Conservation (phyloP, 1,139 yeast genomes). For the Candida labiduridarum region DNA sequence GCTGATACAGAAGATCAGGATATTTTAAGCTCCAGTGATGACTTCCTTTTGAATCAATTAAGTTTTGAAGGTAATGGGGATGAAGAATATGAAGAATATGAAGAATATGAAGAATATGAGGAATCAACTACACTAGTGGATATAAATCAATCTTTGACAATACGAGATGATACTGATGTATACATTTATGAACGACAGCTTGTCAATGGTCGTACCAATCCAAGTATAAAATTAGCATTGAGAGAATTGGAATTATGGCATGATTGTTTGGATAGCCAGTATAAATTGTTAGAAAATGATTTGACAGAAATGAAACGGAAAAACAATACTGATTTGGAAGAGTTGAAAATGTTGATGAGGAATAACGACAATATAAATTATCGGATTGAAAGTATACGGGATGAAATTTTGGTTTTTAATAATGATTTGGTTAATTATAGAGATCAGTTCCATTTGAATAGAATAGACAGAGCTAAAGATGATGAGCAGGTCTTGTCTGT, state of each 20-base stretch:
- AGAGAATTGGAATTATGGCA: conserved; percentile 10
- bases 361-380: conserved; percentile 11
- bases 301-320: conserved; percentile 8
- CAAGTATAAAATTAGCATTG: conserved; percentile 4
- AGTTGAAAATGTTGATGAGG: conserved; percentile 8
- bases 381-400: conserved; percentile 9
- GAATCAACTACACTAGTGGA: no score
- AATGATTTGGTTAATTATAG: conserved; percentile 3
- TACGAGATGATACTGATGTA: no score
- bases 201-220: neutral
- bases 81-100: no score
- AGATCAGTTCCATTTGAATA: neutral
- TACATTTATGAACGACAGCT: no score
- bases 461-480: neutral
- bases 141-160: no score
- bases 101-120: no score
- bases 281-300: conserved; percentile 9
- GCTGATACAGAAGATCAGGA: no score
- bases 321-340: conserved; percentile 11
- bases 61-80: no score
- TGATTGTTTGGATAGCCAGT: conserved; percentile 6
- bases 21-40: no score
- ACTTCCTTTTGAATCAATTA: no score
- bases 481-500: conserved; percentile 5
- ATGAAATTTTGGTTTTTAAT: conserved; percentile 7